Evolutionary conservation across 768 basidiomycete species (phyloP).

Genomic region (Lactifluus volemus): DNA sequence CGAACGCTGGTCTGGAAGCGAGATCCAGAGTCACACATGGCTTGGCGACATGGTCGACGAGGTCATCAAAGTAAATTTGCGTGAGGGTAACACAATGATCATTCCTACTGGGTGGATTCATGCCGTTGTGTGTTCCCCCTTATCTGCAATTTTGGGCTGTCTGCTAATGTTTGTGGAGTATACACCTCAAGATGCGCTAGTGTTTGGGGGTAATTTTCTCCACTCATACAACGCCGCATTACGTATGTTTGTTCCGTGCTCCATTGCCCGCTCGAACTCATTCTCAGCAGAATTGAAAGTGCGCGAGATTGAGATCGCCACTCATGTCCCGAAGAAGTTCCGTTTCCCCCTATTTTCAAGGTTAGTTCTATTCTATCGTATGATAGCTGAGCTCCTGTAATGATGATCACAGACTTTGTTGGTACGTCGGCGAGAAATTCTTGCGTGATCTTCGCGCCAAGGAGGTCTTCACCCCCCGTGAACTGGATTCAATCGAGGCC

Average conservation of each 20-base stretch:
- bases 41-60: conserved; percentile 89
- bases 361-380: conserved; percentile 14
- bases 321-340: conserved; percentile 73
- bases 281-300: conserved; percentile 65
- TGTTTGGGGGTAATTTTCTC: conserved; percentile 96
- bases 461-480: conserved; percentile 44
- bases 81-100: conserved; percentile 80
- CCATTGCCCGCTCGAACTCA: background rate
- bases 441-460: conserved; percentile 58
- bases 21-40: conserved; percentile 83
- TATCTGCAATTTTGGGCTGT: background rate
- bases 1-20: conserved; percentile 89
- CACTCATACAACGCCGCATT: conserved; percentile 86
- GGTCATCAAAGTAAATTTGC: conserved; percentile 75
- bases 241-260: conserved; percentile 41
- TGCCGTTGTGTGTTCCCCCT: conserved; percentile 64
- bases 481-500: conserved; percentile 60
- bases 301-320: conserved; percentile 85
- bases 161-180: conserved; percentile 39
- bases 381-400: background rate
- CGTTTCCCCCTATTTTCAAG: conserved; percentile 23
- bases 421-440: conserved; percentile 84
- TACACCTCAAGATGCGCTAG: conserved; percentile 86
- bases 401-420: conserved; percentile 53
- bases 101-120: conserved; percentile 98